These are phyloP conservation scores for Lyophyllum shimeji DNA, from an alignment of 768 basidiomycete species.

Conservation along the genomic window DNA sequence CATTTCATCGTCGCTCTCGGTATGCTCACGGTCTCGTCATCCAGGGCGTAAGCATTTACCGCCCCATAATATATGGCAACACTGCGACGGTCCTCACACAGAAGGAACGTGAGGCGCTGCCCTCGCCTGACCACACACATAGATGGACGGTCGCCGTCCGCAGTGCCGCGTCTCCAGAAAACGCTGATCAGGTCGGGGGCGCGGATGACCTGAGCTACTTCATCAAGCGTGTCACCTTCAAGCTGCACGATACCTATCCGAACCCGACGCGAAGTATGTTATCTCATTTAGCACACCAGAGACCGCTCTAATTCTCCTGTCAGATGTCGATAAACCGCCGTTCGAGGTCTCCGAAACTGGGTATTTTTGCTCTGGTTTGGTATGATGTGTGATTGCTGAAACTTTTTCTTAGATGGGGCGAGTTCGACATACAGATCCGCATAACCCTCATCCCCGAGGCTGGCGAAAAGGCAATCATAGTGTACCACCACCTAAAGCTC, in stretches of 20 bases:
- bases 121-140: conserved; percentile 82
- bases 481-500: conserved; percentile 94
- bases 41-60: conserved; percentile 83
- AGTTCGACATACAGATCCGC: conserved; percentile 94
- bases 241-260: conserved; percentile 94
- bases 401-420: conserved; percentile 75
- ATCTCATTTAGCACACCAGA: conserved; percentile 12
- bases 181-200: conserved; percentile 80
- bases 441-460: conserved; percentile 89
- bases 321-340: conserved; percentile 90
- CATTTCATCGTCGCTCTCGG: conserved; percentile 9
- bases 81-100: conserved; percentile 76
- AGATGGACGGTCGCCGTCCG: conserved; percentile 96
- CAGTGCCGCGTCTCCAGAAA: conserved; percentile 74
- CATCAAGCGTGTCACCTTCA: conserved; percentile 96
- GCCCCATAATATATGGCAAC: conserved; percentile 96
- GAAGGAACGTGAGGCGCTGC: conserved; percentile 61
- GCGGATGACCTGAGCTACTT: conserved; percentile 90
- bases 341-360: conserved; percentile 97
- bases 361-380: conserved; percentile 34
- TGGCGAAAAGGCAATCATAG: conserved; percentile 82
- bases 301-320: not conserved
- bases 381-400: not conserved
- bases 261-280: conserved; percentile 83
- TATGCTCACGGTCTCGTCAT: conserved; percentile 9